Percentiles rank a stretch among this genome's conserved stretches.
Evolutionary conservation across 2,329 filamentous ascomycete genomes (phyloP).

Genomic region (Epichloe sp.): DNA sequence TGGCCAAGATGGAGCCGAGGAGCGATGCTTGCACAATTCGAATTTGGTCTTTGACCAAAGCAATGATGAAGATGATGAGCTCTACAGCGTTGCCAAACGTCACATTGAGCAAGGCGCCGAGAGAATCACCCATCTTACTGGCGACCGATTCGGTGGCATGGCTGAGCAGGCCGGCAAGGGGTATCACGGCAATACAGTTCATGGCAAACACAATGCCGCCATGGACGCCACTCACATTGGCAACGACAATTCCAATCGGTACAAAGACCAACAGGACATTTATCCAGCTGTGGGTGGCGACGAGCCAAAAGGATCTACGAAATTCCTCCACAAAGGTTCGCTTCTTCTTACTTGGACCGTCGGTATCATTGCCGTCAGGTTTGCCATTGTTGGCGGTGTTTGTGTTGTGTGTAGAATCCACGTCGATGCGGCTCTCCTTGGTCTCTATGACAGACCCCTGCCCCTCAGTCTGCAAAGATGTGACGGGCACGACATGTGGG

Average conservation of each 20-base stretch:
- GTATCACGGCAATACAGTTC: slow-evolving; percentile 65
- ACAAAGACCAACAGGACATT: slow-evolving; percentile 69
- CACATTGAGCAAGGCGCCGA: slow-evolving; percentile 62
- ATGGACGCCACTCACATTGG: slow-evolving; percentile 37
- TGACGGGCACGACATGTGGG: slow-evolving; percentile 21
- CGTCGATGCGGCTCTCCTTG: slow-evolving; percentile 9
- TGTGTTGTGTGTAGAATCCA: slow-evolving; percentile 12
- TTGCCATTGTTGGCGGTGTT: slow-evolving; percentile 15
- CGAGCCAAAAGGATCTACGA: slow-evolving; percentile 37
- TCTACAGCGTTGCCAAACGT: slow-evolving; percentile 72
- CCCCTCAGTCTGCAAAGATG: slow-evolving; percentile 38
- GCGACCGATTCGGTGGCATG: slow-evolving; percentile 67
- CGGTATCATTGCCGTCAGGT: slow-evolving; percentile 8
- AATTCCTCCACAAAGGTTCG: slow-evolving; percentile 34
- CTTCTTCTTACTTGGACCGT: slow-evolving; percentile 17
- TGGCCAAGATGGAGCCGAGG: slow-evolving; percentile 79
- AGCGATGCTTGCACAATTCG: slow-evolving; percentile 85
- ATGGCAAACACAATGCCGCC: slow-evolving; percentile 56
- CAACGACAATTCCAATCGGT: slow-evolving; percentile 58
- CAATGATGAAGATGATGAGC: slow-evolving; percentile 52
- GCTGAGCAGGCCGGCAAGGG: slow-evolving; percentile 57
- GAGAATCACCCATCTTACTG: slow-evolving; percentile 55
- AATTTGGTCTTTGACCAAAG: slow-evolving; percentile 49
- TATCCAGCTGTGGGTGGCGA: slow-evolving; percentile 61
- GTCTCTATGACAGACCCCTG: slow-evolving; percentile 42